Evolutionary conservation across 257 asterid species (phyloP).

Genomic region (Solanum chiquidenum): DNA sequence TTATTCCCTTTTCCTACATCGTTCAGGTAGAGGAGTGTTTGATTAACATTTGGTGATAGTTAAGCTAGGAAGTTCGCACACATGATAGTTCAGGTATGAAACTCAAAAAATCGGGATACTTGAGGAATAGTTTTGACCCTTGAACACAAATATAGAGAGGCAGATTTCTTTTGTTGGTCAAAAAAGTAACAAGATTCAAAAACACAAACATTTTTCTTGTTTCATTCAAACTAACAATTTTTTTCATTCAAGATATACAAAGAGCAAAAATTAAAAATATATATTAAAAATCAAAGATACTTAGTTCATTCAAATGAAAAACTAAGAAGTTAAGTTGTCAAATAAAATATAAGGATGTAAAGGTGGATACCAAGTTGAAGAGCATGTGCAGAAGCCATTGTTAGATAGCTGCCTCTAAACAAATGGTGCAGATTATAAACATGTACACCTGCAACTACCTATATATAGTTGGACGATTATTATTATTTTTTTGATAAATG

Average conservation of each 20-base stretch:
- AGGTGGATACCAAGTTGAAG: background rate
- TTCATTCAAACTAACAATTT: background rate
- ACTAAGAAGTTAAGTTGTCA: background rate
- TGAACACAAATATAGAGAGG: no score
- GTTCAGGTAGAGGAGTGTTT: no score
- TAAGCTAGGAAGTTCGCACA: no score
- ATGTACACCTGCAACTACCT: background rate
- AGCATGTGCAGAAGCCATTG: background rate
- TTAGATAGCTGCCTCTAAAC: background rate
- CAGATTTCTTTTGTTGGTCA: background rate
- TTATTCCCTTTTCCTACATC: no score
- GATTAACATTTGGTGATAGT: no score
- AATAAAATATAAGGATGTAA: background rate
- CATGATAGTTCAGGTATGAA: no score
- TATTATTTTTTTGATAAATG: no score
- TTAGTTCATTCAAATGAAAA: background rate
- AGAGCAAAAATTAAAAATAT: background rate
- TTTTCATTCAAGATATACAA: background rate
- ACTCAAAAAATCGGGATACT: no score
- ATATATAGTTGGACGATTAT: background rate
- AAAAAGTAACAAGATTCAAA: background rate
- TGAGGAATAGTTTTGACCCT: no score
- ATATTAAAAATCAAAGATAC: background rate
- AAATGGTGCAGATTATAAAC: background rate
- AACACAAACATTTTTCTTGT: background rate